Evolutionary conservation across 352 stramenopile genomes (phyloP), one percentile per base, ranked within the genome.

Genomic region (Aphanomyces astaci): DNA sequence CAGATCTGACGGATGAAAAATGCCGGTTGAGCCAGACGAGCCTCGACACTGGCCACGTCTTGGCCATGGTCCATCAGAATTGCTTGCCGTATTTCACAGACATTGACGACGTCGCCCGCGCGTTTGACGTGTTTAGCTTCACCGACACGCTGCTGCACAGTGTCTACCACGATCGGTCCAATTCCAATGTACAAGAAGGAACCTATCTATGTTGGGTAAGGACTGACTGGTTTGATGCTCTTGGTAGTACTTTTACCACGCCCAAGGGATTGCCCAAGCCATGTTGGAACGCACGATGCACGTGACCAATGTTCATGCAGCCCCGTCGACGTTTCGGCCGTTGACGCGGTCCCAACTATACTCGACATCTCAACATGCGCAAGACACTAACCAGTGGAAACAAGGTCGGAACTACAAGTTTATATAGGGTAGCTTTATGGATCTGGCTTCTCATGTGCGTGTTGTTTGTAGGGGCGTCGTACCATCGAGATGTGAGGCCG

Each of bases 11-110:
- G 7, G 32, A 57, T 9, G 39, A 64, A 11, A 27, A 64, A 43
- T 15, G 7, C 79, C 78, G 43, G 78, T 89, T 56, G 63, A 74
- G 22, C 76, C 90, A 36, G 64, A 93, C 46, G 75, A 87, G 43
- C 73, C 75, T 87, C 78, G 32, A 67, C 67, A 22, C 86, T 89
- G 73, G 66, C 62, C 74, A 75, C 39, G 71, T 88, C 3, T 66
- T 92, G 39, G 78, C 81, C 31, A 76, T 90, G 9, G 70, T 95
- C 30, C 81, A 92, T 64, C 79, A 87, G 28, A 95, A 95, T 70
- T 87, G 76, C 31, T 70, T 81, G 40, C 70, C 70, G 0, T 92
- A 85, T 48, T 95, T 90, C 66, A 82, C 84, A 0, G 72, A 89
- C 71, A 80, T 95, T 25, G 84, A 89, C 28, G 82, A 93, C 22